Conservation (phyloP, 2,329 filamentous ascomycete species). For the Microdochium nivale region DNA sequence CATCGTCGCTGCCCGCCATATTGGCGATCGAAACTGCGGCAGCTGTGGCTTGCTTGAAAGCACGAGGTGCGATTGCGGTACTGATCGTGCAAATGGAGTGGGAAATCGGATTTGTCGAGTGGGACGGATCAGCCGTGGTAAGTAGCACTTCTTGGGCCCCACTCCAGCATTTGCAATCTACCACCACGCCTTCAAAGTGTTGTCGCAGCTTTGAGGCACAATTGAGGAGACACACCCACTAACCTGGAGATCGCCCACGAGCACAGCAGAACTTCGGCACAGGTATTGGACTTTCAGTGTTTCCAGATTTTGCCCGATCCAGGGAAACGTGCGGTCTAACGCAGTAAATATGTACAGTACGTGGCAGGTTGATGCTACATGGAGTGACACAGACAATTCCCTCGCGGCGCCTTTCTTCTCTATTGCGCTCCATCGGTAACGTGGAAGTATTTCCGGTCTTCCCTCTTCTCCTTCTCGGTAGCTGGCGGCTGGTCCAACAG, state of each 20-base stretch:
- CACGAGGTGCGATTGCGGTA: neutral
- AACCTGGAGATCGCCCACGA: too few species aligned
- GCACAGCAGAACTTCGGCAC: too few species aligned
- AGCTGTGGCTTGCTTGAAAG: neutral
- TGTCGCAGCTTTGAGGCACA: too few species aligned
- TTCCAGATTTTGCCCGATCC: slow-evolving; percentile 8
- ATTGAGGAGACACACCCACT: too few species aligned
- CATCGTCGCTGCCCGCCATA: slow-evolving; percentile 33
- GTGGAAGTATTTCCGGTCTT: slow-evolving; percentile 96
- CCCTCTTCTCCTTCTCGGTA: slow-evolving; percentile 86
- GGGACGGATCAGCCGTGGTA: neutral
- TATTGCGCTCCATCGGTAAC: slow-evolving; percentile 56
- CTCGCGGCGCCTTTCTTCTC: neutral
- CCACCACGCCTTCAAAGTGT: too few species aligned
- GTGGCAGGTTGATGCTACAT: slow-evolving; percentile 9
- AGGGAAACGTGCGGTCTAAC: slow-evolving; percentile 18
- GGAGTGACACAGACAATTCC: slow-evolving; percentile 10
- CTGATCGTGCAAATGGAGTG: neutral
- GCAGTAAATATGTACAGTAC: slow-evolving; percentile 25
- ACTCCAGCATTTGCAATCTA: too few species aligned
- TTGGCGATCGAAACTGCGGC: neutral
- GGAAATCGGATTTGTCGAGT: neutral
- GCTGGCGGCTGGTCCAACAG: slow-evolving; percentile 92
- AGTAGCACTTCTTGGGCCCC: too few species aligned
- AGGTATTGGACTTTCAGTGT: slow-evolving; percentile 2